Conservation (phyloP, 2,329 filamentous ascomycete genomes). For the Calonectria hongkongensis region DNA sequence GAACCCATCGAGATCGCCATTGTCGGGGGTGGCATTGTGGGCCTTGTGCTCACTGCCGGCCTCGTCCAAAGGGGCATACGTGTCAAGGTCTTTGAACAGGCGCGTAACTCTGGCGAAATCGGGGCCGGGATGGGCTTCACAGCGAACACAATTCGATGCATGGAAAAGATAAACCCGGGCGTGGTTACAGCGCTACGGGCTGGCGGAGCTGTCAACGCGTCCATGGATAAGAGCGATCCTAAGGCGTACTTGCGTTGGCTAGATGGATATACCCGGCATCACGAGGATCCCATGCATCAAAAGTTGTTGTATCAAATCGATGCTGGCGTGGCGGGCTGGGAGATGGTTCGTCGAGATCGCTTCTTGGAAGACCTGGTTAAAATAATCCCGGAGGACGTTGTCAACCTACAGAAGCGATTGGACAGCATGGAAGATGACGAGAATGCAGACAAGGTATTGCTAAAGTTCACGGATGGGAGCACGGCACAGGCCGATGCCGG, state of each 20-base stretch:
- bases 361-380: constrained; percentile 24
- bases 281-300: background rate
- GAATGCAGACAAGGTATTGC: background rate
- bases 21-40: constrained; percentile 4
- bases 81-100: background rate
- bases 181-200: background rate
- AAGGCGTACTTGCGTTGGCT: constrained; percentile 10
- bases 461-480: constrained; percentile 1
- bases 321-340: constrained; percentile 11
- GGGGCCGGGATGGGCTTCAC: constrained; percentile 2
- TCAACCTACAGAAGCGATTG: constrained; percentile 7
- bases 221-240: background rate
- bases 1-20: background rate
- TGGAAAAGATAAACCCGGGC: background rate
- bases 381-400: background rate
- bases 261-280: background rate
- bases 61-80: background rate
- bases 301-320: constrained; percentile 7
- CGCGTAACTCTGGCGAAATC: constrained; percentile 14
- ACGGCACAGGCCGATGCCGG: background rate
- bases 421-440: background rate
- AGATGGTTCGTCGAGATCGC: constrained; percentile 14
- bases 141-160: constrained; percentile 12
- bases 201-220: constrained; percentile 16
- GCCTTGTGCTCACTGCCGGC: constrained; percentile 10